phyloP scores from a whole-genome alignment of 1,284 basidiomycete species.

The Cutaneotrichosporon daszewskae region DNA sequence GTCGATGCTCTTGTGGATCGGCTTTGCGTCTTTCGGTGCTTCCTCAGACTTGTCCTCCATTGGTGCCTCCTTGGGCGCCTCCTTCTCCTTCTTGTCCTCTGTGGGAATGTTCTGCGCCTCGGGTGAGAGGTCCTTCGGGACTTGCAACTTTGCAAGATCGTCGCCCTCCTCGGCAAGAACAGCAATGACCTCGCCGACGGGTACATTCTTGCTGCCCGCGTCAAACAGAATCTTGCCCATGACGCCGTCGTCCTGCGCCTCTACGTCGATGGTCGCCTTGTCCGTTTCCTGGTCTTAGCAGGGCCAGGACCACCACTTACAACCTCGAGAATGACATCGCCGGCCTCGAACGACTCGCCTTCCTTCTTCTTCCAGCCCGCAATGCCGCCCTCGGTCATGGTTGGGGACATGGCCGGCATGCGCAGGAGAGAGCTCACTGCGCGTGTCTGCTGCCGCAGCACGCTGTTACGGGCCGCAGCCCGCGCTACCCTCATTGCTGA shows the following conservation, averaged over 20 bases:
- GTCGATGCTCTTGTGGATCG: constrained; percentile 35
- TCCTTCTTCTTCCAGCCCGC: constrained; percentile 86
- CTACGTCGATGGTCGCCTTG: constrained; percentile 99
- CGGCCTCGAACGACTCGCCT: constrained; percentile 74
- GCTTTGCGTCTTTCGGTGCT: constrained; percentile 4
- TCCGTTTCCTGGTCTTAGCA: constrained; percentile 76
- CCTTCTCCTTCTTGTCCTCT: constrained; percentile 2
- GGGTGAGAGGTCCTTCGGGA: constrained; percentile 54
- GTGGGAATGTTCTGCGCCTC: constrained; percentile 23
- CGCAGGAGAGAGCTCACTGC: constrained; percentile 59
- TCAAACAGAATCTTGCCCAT: constrained; percentile 83
- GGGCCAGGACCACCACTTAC: constrained; percentile 53
- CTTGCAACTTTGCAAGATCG: constrained; percentile 77
- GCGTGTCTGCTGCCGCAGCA: too few relatives aligned
- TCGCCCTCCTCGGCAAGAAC: constrained; percentile 95
- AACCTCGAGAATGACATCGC: constrained; percentile 90
- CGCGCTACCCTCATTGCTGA: too few relatives aligned
- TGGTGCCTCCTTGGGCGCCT: constrained; percentile 3
- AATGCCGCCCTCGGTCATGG: constrained; percentile 97
- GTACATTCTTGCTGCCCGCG: constrained; percentile 78
- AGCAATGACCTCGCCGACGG: constrained; percentile 83
- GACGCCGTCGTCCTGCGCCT: constrained; percentile 92
- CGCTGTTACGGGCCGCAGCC: too few relatives aligned
- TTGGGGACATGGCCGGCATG: constrained; percentile 98
- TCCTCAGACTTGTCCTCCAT: constrained; percentile 11